Conservation (phyloP, 441 rosid genomes). For the Sinapis alba region DNA sequence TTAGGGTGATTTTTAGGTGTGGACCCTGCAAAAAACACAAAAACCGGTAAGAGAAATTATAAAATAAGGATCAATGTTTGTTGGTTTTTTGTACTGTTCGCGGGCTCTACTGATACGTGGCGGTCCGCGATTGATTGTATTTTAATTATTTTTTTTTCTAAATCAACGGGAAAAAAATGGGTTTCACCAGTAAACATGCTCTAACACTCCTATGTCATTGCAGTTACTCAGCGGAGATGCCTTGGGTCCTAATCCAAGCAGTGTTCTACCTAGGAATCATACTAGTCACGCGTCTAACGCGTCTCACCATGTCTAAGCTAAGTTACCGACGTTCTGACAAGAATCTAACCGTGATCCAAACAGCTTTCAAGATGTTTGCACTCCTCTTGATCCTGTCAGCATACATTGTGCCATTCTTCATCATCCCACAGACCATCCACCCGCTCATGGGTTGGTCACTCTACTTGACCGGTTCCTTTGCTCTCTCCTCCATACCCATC, state of each 20-base stretch:
- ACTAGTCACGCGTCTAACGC: conserved; percentile 61
- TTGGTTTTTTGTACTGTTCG: too few relatives aligned
- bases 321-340: conserved; percentile 68
- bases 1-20: too few relatives aligned
- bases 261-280: conserved; percentile 64
- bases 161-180: too few relatives aligned
- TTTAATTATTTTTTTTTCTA: too few relatives aligned
- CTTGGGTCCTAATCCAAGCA: conserved; percentile 63
- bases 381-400: conserved; percentile 72
- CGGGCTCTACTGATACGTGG: too few relatives aligned
- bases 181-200: too few relatives aligned
- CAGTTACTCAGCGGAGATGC: conserved; percentile 78
- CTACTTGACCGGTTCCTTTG: conserved; percentile 69
- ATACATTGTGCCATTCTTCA: conserved; percentile 70
- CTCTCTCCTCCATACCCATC: conserved; percentile 63
- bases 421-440: conserved; percentile 76
- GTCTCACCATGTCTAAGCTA: conserved; percentile 75
- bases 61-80: too few relatives aligned
- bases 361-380: conserved; percentile 59
- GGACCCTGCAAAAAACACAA: too few relatives aligned
- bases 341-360: conserved; percentile 54
- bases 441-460: conserved; percentile 80
- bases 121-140: too few relatives aligned
- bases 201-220: background rate
- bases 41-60: too few relatives aligned